phyloP scores from a whole-genome alignment of 305 asterid species.

The Withania somnifera region DNA sequence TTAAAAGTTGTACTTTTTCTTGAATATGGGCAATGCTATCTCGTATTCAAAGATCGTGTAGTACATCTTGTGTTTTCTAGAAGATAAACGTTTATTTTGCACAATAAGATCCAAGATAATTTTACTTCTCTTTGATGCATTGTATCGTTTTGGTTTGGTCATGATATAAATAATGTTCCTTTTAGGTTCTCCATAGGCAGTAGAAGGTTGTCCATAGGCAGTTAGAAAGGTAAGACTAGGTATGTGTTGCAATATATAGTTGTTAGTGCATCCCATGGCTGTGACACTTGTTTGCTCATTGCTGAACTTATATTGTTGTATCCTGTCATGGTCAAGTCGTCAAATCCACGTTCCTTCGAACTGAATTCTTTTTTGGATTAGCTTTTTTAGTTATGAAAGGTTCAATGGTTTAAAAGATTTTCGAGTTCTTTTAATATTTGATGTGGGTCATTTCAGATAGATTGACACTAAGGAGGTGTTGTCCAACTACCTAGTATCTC shows the following conservation, averaged over 20 bases:
- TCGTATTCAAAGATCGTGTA: too few relatives aligned
- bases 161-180: not conserved
- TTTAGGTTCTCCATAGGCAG: not conserved
- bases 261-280: not conserved
- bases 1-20: too few relatives aligned
- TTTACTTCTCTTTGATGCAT: not conserved
- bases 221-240: not conserved
- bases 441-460: not conserved
- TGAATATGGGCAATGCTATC: too few relatives aligned
- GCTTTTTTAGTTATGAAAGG: not conserved
- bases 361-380: not conserved
- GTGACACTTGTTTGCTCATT: not conserved
- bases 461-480: not conserved
- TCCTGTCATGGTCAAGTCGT: not conserved
- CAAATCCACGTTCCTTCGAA: not conserved
- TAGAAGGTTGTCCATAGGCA: not conserved
- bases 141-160: not conserved
- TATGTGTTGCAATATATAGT: not conserved
- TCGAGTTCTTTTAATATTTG: not conserved
- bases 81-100: not conserved
- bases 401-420: not conserved
- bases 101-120: not conserved
- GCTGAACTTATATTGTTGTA: not conserved
- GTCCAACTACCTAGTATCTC: not conserved
- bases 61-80: not conserved